These are phyloP conservation scores for Hericium coralloides DNA, from an alignment of 768 basidiomycete species.

Conservation along the genomic window DNA sequence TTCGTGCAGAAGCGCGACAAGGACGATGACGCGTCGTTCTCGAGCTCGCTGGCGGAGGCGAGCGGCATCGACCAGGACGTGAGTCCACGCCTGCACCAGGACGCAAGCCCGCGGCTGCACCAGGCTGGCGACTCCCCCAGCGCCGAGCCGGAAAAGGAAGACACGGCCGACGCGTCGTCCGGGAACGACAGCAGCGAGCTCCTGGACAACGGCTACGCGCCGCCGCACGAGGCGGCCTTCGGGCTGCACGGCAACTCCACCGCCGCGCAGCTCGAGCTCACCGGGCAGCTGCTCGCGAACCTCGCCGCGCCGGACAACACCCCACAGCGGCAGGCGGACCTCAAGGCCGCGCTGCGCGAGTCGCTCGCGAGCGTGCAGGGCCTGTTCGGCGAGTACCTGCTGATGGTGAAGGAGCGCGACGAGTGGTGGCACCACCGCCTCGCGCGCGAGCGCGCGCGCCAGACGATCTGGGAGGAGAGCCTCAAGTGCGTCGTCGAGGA, in stretches of 20 bases:
- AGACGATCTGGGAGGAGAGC: constrained; percentile 84
- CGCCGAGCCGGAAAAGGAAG: neutral
- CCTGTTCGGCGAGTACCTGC: constrained; percentile 57
- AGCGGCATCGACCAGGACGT: neutral
- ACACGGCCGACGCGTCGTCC: constrained; percentile 37
- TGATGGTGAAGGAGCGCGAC: constrained; percentile 72
- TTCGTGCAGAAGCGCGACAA: constrained; percentile 1
- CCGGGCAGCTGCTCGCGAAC: constrained; percentile 50
- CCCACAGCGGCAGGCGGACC: constrained; percentile 20
- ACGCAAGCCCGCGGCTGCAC: neutral
- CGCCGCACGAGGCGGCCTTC: constrained; percentile 52
- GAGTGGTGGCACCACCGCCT: constrained; percentile 65
- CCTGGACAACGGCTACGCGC: constrained; percentile 22
- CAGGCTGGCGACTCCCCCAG: neutral
- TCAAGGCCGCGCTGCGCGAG: constrained; percentile 48
- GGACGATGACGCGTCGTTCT: constrained; percentile 11
- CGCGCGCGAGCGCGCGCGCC: constrained; percentile 52
- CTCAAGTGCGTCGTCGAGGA: constrained; percentile 78
- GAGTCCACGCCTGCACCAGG: neutral
- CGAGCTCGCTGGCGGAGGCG: constrained; percentile 13
- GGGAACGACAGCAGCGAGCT: constrained; percentile 28
- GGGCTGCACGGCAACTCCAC: constrained; percentile 63
- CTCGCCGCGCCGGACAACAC: constrained; percentile 26
- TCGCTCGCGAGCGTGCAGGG: constrained; percentile 47
- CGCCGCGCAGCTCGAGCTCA: constrained; percentile 73